These are phyloP conservation scores for Penicillium nordicum DNA, from an alignment of 2,329 filamentous ascomycete species.

Conservation along the genomic window DNA sequence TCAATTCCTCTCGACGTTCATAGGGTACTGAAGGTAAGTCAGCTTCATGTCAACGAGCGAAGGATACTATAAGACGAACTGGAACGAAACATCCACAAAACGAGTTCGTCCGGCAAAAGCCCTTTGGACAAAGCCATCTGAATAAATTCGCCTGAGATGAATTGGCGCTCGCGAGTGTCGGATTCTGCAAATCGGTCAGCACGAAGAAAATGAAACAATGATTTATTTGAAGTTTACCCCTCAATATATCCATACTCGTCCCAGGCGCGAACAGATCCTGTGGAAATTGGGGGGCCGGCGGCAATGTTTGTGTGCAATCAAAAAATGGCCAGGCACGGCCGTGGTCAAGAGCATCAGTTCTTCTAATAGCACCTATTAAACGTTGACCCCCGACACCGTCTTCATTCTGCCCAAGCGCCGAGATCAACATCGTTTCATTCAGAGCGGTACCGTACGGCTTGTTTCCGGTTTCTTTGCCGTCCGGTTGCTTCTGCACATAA, in stretches of 20 bases:
- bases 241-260: conserved; percentile 32
- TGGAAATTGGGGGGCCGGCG: conserved; percentile 35
- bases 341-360: conserved; percentile 57
- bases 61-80: conserved; percentile 22
- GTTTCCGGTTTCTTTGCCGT: not conserved
- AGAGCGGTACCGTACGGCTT: conserved; percentile 11
- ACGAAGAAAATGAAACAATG: not conserved
- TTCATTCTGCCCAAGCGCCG: conserved; percentile 42
- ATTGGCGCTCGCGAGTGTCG: conserved; percentile 54
- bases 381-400: conserved; percentile 46
- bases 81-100: conserved; percentile 58
- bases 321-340: conserved; percentile 60
- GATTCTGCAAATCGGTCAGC: conserved; percentile 39
- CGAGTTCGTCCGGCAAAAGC: conserved; percentile 59
- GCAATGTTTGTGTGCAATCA: conserved; percentile 26
- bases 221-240: conserved; percentile 26
- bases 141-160: conserved; percentile 58
- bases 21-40: conserved; percentile 44
- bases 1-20: conserved; percentile 55
- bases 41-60: not conserved
- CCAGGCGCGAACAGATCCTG: conserved; percentile 27
- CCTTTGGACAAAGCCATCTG: conserved; percentile 43
- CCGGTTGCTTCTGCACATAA: conserved; percentile 16
- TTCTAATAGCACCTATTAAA: conserved; percentile 55
- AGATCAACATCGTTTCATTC: conserved; percentile 42